A percentile compares a stretch with the other conserved stretches of the same genome.
Evolutionary conservation across 257 asterid genomes (phyloP).

Genomic region (Ballota nigra): DNA sequence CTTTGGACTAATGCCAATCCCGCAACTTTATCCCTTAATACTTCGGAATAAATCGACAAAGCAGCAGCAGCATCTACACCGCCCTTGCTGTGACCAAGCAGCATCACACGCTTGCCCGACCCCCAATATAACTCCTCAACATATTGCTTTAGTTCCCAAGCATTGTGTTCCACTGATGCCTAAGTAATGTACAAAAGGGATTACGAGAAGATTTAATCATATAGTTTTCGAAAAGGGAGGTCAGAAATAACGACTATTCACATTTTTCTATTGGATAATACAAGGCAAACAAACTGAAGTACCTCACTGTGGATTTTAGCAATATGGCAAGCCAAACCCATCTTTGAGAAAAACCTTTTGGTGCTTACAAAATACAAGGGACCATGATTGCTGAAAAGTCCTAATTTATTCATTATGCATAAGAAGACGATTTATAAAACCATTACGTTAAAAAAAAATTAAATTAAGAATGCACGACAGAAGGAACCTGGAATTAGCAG

Average conservation of each 20-base stretch:
- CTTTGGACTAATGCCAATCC: slow-evolving; percentile 93
- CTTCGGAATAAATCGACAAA: slow-evolving; percentile 67
- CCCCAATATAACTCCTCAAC: slow-evolving; percentile 97
- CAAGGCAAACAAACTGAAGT: slow-evolving; percentile 1
- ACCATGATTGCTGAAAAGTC: slow-evolving; percentile 92
- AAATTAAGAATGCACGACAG: slow-evolving; percentile 9
- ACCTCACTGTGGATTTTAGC: slow-evolving; percentile 97
- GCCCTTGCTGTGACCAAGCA: slow-evolving; percentile 97
- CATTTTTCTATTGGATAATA: neutral
- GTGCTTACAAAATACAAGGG: slow-evolving; percentile 83
- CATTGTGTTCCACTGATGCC: slow-evolving; percentile 93
- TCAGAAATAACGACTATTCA: neutral
- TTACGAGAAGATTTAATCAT: neutral
- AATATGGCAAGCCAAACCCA: slow-evolving; percentile 92
- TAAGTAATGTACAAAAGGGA: slow-evolving; percentile 24
- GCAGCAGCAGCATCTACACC: slow-evolving; percentile 99
- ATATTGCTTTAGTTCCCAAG: slow-evolving; percentile 89
- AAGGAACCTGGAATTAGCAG: slow-evolving; percentile 85
- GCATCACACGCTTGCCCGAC: slow-evolving; percentile 79
- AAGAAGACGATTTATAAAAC: slow-evolving; percentile 5
- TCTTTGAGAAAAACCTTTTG: slow-evolving; percentile 80
- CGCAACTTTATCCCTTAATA: slow-evolving; percentile 70
- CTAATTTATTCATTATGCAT: slow-evolving; percentile 39
- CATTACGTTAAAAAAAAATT: neutral
- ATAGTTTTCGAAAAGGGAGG: neutral